Percentiles rank a stretch among this genome's conserved stretches.
phyloP scores from a whole-genome alignment of 2,329 filamentous ascomycete species.

The Aureobasidium sp. region DNA sequence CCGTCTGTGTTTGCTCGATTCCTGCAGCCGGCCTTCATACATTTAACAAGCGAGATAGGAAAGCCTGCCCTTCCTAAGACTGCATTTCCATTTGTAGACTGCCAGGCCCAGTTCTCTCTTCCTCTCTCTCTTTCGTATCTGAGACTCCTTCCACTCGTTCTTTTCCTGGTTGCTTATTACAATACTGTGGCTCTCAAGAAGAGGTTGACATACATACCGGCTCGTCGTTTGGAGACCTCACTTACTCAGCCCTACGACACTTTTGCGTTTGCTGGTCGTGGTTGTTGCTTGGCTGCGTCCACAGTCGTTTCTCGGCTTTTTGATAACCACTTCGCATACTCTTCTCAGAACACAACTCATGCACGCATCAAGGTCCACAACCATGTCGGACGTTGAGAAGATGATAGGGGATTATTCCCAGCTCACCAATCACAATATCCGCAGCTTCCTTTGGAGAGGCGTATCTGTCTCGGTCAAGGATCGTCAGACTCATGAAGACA shows the following conservation, averaged over 20 bases:
- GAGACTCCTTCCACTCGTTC: conserved; percentile 6
- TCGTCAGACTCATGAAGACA: conserved; percentile 55
- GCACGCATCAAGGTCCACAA: conserved; percentile 18
- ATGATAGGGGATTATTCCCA: conserved; percentile 43
- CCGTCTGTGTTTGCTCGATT: conserved; percentile 13
- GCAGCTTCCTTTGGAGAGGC: conserved; percentile 58
- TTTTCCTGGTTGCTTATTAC: background rate
- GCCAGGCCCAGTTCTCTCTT: background rate
- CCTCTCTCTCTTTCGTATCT: conserved; percentile 9
- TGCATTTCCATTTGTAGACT: conserved; percentile 2
- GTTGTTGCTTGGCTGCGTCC: background rate
- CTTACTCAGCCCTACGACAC: background rate
- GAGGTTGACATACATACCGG: background rate
- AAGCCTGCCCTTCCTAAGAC: background rate
- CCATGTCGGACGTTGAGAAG: conserved; percentile 43
- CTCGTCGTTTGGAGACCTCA: background rate
- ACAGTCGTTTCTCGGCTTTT: background rate
- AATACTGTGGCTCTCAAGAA: background rate
- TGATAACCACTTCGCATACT: background rate
- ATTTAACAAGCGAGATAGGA: conserved; percentile 7
- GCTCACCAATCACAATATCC: conserved; percentile 57
- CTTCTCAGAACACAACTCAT: background rate
- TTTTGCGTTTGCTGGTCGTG: background rate
- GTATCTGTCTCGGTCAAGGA: conserved; percentile 69
- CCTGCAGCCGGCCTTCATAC: conserved; percentile 9